phyloP scores from a whole-genome alignment of 257 asterid genomes.

The Echites panduratus region DNA sequence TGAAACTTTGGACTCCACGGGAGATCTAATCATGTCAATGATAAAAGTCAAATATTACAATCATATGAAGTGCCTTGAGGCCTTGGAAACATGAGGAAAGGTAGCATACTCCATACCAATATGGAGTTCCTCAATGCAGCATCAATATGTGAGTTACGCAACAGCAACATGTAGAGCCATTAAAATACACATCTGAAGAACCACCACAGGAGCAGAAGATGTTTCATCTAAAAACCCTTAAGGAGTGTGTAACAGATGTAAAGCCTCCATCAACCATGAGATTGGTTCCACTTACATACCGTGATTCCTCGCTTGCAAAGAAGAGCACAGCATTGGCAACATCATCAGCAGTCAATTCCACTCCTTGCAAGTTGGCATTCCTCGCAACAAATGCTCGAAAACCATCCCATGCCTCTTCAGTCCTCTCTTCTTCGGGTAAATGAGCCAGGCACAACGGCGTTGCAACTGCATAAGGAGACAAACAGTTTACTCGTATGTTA shows the following conservation, averaged over 20 bases:
- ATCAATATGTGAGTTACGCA: too few relatives aligned
- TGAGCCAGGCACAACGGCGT: slow-evolving; percentile 60
- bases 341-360: slow-evolving; percentile 55
- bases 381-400: slow-evolving; percentile 46
- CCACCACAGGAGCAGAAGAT: not conserved
- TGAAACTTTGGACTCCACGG: too few relatives aligned
- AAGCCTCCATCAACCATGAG: slow-evolving; percentile 92
- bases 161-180: not conserved
- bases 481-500: slow-evolving; percentile 74
- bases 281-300: slow-evolving; percentile 76
- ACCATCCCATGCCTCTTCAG: slow-evolving; percentile 56
- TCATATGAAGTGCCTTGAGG: too few relatives aligned
- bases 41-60: too few relatives aligned
- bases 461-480: slow-evolving; percentile 78
- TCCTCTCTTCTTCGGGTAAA: slow-evolving; percentile 72
- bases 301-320: slow-evolving; percentile 84
- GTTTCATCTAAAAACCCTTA: slow-evolving; percentile 55
- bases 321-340: slow-evolving; percentile 78
- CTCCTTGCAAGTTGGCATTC: slow-evolving; percentile 77
- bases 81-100: too few relatives aligned
- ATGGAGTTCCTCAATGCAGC: too few relatives aligned
- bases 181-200: not conserved
- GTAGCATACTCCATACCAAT: too few relatives aligned
- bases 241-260: slow-evolving; percentile 52
- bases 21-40: too few relatives aligned